A percentile compares a stretch with the other conserved stretches of the same genome.
phyloP scores from a whole-genome alignment of 805 yeast genomes.

The Hanseniaspora thailandica region DNA sequence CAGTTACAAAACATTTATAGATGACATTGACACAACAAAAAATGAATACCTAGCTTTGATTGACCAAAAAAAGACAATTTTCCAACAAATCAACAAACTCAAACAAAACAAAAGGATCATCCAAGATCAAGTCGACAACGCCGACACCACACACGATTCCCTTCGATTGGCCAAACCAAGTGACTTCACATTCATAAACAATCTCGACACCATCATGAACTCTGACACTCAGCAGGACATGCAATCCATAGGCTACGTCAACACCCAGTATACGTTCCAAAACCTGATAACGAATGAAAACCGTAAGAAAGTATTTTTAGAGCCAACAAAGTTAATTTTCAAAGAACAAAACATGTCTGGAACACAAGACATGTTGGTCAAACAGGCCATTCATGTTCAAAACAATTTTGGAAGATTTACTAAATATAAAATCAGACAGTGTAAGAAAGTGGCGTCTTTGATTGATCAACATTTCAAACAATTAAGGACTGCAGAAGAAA shows the following conservation, averaged over 20 bases:
- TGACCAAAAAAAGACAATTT: conserved; percentile 37
- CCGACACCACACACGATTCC: conserved; percentile 5
- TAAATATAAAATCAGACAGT: conserved; percentile 50
- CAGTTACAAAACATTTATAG: conserved; percentile 46
- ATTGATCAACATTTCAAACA: conserved; percentile 78
- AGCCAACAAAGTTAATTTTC: conserved; percentile 34
- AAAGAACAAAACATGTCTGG: conserved; percentile 35
- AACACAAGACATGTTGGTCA: conserved; percentile 59
- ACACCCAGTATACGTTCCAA: neutral
- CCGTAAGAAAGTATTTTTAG: conserved; percentile 30
- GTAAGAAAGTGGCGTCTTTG: conserved; percentile 66
- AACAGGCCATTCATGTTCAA: conserved; percentile 65
- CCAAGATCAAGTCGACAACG: conserved; percentile 37
- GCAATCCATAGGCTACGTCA: conserved; percentile 21
- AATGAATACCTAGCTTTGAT: conserved; percentile 55
- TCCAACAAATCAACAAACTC: conserved; percentile 33
- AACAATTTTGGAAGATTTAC: conserved; percentile 57
- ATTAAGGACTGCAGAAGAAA: conserved; percentile 77
- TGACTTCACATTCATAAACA: neutral
- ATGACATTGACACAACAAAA: conserved; percentile 40
- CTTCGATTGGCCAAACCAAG: conserved; percentile 1
- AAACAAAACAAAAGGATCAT: conserved; percentile 23
- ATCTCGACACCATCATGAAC: neutral
- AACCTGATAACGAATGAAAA: neutral
- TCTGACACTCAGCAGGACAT: conserved; percentile 15